These are phyloP conservation scores for Calonectria pseudoreteaudii DNA, from an alignment of 2,329 filamentous ascomycete genomes.

Conservation along the genomic window DNA sequence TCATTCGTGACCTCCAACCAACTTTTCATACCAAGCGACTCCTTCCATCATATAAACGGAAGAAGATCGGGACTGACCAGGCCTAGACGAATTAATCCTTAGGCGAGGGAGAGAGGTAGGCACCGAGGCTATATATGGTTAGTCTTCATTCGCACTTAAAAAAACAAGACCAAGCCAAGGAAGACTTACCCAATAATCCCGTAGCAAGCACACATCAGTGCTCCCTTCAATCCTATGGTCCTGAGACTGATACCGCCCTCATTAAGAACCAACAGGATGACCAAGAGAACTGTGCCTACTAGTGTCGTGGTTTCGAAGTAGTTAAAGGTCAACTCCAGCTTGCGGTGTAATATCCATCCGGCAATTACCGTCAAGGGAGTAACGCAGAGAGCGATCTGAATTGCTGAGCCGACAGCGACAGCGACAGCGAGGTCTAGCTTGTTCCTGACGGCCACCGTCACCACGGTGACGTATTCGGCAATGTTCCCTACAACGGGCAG, in stretches of 20 bases:
- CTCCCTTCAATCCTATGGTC: constrained; percentile 64
- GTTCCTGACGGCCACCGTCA: constrained; percentile 69
- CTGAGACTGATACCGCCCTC: constrained; percentile 75
- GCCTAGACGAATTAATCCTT: constrained; percentile 1
- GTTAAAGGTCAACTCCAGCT: constrained; percentile 77
- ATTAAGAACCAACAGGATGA: constrained; percentile 81
- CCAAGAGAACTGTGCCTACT: constrained; percentile 77
- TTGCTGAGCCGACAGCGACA: constrained; percentile 69
- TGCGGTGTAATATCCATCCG: constrained; percentile 66
- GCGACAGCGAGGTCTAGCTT: constrained; percentile 73
- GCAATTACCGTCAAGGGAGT: constrained; percentile 70
- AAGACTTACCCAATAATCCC: constrained; percentile 59
- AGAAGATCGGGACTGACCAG: constrained; percentile 1
- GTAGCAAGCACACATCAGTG: constrained; percentile 65
- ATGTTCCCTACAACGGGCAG: constrained; percentile 73
- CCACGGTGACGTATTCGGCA: constrained; percentile 72
- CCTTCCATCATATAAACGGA: neutral
- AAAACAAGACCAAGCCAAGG: neutral
- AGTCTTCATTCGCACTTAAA: neutral
- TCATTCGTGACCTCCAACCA: neutral
- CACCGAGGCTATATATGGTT: constrained; percentile 10
- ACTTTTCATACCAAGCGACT: neutral
- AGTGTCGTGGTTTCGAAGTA: constrained; percentile 81
- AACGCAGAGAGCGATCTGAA: constrained; percentile 72
- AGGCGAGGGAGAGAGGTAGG: constrained; percentile 15